A percentile compares a stretch with the other conserved stretches of the same genome.
Evolutionary conservation across 148 eudicot genomes (phyloP).

Genomic region (Silene conica): DNA sequence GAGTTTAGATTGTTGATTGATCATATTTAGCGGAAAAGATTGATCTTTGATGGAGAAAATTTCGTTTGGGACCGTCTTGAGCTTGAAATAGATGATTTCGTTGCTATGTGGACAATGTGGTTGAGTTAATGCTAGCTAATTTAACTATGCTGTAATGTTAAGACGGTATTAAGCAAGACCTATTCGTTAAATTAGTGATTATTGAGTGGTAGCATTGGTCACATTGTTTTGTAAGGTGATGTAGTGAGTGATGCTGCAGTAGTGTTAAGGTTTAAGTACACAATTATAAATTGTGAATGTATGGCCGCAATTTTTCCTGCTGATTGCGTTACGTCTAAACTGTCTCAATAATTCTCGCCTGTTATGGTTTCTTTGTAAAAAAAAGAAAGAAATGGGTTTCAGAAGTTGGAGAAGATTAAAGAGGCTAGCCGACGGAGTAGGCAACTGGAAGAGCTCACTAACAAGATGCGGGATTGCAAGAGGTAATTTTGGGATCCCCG

Average conservation of each 20-base stretch:
- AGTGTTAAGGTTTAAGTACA: not conserved
- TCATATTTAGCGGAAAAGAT: not conserved
- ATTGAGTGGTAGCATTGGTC: not conserved
- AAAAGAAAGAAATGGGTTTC: conserved; percentile 86
- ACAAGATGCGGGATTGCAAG: conserved; percentile 96
- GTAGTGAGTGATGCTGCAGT: not conserved
- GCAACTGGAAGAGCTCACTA: conserved; percentile 96
- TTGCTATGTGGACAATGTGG: too few relatives aligned
- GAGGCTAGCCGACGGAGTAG: conserved; percentile 81
- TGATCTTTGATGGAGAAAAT: not conserved
- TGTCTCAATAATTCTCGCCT: not conserved
- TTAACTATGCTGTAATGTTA: too few relatives aligned
- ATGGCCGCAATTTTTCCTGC: not conserved
- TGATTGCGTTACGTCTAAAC: not conserved
- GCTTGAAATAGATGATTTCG: not conserved
- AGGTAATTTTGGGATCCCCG: conserved; percentile 42
- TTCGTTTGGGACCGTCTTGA: not conserved
- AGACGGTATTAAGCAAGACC: not conserved
- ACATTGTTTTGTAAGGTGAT: not conserved
- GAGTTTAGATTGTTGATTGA: not conserved
- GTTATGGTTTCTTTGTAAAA: conserved; percentile 4
- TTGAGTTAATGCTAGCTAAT: too few relatives aligned
- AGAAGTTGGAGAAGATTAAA: conserved; percentile 96
- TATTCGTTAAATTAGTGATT: not conserved
- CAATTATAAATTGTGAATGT: not conserved